Conservation (phyloP, 2,329 filamentous ascomycete species). For the Diaporthe amygdali region DNA sequence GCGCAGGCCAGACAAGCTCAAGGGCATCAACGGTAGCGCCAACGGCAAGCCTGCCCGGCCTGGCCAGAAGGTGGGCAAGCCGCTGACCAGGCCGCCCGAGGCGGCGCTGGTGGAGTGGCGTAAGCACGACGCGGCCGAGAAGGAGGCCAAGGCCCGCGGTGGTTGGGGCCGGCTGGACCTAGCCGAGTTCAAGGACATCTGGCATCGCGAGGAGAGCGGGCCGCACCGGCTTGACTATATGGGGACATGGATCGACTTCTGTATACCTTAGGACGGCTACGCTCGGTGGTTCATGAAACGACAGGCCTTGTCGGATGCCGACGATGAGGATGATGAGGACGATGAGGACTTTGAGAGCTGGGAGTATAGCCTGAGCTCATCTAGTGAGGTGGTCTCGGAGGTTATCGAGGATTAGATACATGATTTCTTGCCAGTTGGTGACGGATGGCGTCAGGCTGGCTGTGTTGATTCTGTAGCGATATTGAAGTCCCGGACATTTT, state of each 20-base stretch:
- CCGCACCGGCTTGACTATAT: conserved; percentile 77
- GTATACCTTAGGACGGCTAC: conserved; percentile 57
- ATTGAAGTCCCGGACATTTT: neutral
- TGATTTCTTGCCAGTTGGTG: neutral
- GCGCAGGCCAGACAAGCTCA: neutral
- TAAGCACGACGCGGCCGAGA: conserved; percentile 67
- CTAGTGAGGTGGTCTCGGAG: neutral
- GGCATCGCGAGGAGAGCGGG: conserved; percentile 68
- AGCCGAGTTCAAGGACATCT: conserved; percentile 78
- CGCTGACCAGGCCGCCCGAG: conserved; percentile 28
- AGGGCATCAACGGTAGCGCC: conserved; percentile 21
- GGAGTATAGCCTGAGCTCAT: neutral
- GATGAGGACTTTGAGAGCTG: neutral
- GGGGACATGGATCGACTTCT: conserved; percentile 89
- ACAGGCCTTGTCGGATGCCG: neutral
- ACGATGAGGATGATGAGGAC: neutral
- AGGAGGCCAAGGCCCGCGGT: conserved; percentile 72
- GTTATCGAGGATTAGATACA: neutral
- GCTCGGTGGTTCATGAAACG: neutral
- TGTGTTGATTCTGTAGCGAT: neutral
- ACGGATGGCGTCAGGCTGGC: neutral
- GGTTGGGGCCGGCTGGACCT: conserved; percentile 81
- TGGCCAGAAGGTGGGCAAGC: conserved; percentile 26
- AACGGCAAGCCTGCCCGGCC: conserved; percentile 33
- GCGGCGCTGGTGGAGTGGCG: conserved; percentile 54